Base-by-base conservation (phyloP, 2,329 filamentous ascomycete genomes). In the Ophiostoma sp. region DNA sequence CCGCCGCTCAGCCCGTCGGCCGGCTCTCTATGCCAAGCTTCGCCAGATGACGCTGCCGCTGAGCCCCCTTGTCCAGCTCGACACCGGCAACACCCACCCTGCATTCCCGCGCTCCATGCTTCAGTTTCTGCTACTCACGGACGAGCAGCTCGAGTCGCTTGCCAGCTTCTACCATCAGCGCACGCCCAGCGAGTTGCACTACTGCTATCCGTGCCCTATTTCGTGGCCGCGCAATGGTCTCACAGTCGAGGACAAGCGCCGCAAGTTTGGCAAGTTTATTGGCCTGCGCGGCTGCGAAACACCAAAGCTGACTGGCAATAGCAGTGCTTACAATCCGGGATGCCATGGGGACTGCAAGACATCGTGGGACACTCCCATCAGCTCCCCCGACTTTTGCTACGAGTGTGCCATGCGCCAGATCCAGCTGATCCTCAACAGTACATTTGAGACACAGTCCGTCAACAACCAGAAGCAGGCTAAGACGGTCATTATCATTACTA, bases 151-250 rank as follows among this genome's bases (percentile, higher is more conserved):
- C 69, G 90, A 93, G 79, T 81, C 81, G 69, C 83, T 93, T 57
- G 90, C 90, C 3, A 81, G 84, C 74, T 92, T 90, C 79, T 93
- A 93, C 81, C 89, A 91, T 80, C 90, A 93, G 80, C 83, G 83
- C 71, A 86, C 83, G 0, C 87, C 86, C 0, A 81, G 81, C 71
- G 76, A 77, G n/a, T 87, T 82, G 80, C 84, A 84, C 2, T 74
- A 77, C 67, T 81, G 85, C 72, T 93, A 93, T 77, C 90, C 90
- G 0, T 87, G 86, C 74, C 87, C 86, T n/a, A 85, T 93, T 76
- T 78, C 81, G 69, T 93, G 90, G 90, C 77, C 79, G 1, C 78
- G 78, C 5, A 79, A 83, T 72, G 73, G 69, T 8, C 77, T 87
- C 71, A 79, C 81, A 2, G 77, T 89, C 35, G 86, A 88, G 77